Base-by-base conservation (phyloP, 192 early-diverging fungal species). In the Rhizoclosmatium sp. region DNA sequence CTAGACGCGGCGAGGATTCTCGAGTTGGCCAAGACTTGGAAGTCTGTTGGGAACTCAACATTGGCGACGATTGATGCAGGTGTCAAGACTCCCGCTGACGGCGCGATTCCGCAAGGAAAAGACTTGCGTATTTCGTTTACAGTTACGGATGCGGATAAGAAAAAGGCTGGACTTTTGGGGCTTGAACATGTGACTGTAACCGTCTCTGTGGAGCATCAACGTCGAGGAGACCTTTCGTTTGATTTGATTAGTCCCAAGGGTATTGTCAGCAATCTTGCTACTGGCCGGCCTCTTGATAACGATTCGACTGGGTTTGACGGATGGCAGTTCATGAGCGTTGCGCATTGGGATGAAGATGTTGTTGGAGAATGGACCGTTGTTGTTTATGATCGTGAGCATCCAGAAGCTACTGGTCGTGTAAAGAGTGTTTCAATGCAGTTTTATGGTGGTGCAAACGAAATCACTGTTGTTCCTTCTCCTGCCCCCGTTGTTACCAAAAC, bases 321-420 rank as follows among this genome's bases (percentile, higher is more conserved):
- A 69, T 99, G 98, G 98, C 95, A 93, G 42, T 95, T 98, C 75
- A 97, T 96, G 95, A 93, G 88, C 41, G 96, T 99, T 49, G 94
- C 93, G 83, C 98, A 99, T 75, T 99, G 98, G 95, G 97, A 92
- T 69, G 98, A 99, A 76, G 80, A 93, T 48, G 93, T 94, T n/a
- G 82, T 93, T 0, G 97, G 98, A 66, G 79, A 82, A 46, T 99
- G 98, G 98, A 89, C 85, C 12, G 21, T 88, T 3, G 10, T 58
- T 14, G 78, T 88, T 3, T 58, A 48, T 16, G 87, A 88, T 59
- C 40, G 40, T 2, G 71, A 68, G 1, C 77, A 82, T 23, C 83
- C 73, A 2, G 47, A 66, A 2, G 47, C n/a, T 3, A 71, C 14
- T 23, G 87, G 87, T 4, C 67, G n/a, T 9, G 79, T 85, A 4